A percentile compares a stretch with the other conserved stretches of the same genome.
These are phyloP conservation scores for Schizochytrium sp. DNA, from an alignment of 108 stramenopile genomes.

Conservation along the genomic window DNA sequence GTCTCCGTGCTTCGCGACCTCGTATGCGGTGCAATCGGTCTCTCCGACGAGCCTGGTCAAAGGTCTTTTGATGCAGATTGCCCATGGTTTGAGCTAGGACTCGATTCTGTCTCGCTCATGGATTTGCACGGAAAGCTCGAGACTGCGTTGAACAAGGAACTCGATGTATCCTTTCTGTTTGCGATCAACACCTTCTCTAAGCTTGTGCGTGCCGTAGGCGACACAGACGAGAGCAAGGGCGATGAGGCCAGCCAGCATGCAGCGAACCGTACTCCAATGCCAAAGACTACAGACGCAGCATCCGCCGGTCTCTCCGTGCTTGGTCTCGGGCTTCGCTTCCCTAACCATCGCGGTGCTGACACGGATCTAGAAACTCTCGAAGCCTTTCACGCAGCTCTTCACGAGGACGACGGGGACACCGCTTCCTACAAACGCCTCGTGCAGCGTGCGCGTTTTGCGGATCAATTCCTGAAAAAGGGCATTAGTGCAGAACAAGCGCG, in stretches of 20 bases:
- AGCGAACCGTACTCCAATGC: too few species aligned
- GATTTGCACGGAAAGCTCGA: background rate
- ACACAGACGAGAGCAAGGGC: background rate
- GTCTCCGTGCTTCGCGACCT: background rate
- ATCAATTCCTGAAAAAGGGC: background rate
- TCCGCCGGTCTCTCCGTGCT: background rate
- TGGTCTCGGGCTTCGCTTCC: background rate
- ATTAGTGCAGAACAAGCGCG: background rate
- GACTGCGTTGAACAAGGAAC: background rate
- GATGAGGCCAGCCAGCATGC: background rate
- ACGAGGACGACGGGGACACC: background rate
- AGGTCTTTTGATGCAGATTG: background rate
- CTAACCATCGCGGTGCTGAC: background rate
- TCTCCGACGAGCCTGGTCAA: background rate
- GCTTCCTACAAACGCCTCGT: background rate
- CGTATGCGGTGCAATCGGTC: background rate
- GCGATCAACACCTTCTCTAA: background rate
- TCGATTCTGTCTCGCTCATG: constrained; percentile 12
- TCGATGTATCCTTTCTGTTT: background rate
- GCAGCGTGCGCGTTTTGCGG: background rate
- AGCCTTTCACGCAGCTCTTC: background rate
- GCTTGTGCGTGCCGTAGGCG: background rate
- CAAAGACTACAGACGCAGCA: too few species aligned
- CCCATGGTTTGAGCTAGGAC: background rate
- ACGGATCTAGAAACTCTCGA: background rate